phyloP scores from a whole-genome alignment of 1,284 basidiomycete species.

The Fomitopsis schrenkii region DNA sequence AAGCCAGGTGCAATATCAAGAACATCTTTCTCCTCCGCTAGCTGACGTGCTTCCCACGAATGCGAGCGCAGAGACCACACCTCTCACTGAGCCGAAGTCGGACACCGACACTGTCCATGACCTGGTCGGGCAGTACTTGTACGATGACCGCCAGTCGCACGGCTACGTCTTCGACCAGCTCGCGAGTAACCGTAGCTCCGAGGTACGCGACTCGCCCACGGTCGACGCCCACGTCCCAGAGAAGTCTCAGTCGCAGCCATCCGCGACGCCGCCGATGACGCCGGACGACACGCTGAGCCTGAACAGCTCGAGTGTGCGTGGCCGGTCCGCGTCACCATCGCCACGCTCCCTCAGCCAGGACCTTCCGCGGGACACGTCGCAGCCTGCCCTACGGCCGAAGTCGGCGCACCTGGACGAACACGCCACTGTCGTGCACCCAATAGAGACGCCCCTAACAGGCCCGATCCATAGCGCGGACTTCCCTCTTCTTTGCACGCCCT shows the following conservation, averaged over 20 bases:
- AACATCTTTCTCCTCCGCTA: neutral
- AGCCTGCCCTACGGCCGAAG: slow-evolving; percentile 9
- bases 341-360: slow-evolving; percentile 16
- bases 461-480: slow-evolving; percentile 24
- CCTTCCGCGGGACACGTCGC: slow-evolving; percentile 14
- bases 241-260: slow-evolving; percentile 14
- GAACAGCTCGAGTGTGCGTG: slow-evolving; percentile 20
- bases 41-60: neutral
- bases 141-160: slow-evolving; percentile 29
- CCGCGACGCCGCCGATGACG: slow-evolving; percentile 27
- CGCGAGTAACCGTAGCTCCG: slow-evolving; percentile 2
- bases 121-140: slow-evolving; percentile 24
- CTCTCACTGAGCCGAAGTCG: slow-evolving; percentile 3
- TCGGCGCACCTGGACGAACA: neutral
- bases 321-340: slow-evolving; percentile 17
- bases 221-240: slow-evolving; percentile 9
- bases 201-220: slow-evolving; percentile 7
- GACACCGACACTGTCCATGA: slow-evolving; percentile 5
- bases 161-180: slow-evolving; percentile 20
- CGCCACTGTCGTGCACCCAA: slow-evolving; percentile 2
- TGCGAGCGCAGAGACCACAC: neutral
- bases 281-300: slow-evolving; percentile 27
- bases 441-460: slow-evolving; percentile 12
- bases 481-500: slow-evolving; percentile 18
- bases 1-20: neutral